phyloP scores from a whole-genome alignment of 2,329 filamentous ascomycete genomes.

The Aphanoascus verrucosus region DNA sequence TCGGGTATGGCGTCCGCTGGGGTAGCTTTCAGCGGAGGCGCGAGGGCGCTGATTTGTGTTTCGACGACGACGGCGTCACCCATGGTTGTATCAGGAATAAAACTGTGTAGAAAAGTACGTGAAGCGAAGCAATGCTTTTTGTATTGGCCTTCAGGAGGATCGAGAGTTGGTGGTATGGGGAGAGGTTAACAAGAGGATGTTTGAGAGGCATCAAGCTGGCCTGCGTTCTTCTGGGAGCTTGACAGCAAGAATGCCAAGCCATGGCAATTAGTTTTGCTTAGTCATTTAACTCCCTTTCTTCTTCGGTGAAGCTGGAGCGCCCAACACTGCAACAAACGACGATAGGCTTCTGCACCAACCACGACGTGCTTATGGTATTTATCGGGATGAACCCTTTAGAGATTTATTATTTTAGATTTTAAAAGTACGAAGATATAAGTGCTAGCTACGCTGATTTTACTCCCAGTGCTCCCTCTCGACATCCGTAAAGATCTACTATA shows the following conservation, averaged over 20 bases:
- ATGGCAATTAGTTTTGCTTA: constrained; percentile 2
- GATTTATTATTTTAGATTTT: too few relatives aligned
- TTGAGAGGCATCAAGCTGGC: not conserved
- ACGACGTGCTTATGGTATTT: too few relatives aligned
- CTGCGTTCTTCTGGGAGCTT: not conserved
- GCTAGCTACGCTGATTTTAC: too few relatives aligned
- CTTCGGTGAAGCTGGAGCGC: too few relatives aligned
- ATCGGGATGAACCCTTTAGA: too few relatives aligned
- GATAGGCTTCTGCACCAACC: too few relatives aligned
- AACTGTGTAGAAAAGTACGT: not conserved
- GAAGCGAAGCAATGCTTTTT: not conserved
- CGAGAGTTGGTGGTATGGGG: not conserved
- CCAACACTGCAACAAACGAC: too few relatives aligned
- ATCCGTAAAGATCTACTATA: too few relatives aligned
- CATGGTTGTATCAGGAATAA: constrained; percentile 45
- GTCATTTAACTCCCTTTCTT: not conserved
- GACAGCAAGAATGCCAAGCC: constrained; percentile 6
- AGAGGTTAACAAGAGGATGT: not conserved
- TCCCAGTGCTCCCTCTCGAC: too few relatives aligned
- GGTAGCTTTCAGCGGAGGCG: constrained; percentile 62
- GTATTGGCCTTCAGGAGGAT: not conserved
- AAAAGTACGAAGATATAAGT: too few relatives aligned
- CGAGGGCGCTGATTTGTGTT: constrained; percentile 54
- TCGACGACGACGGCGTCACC: constrained; percentile 77
- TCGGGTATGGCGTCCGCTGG: constrained; percentile 71